These are phyloP conservation scores for Calonectria hawksworthii DNA, from an alignment of 2,329 filamentous ascomycete genomes.

Conservation along the genomic window DNA sequence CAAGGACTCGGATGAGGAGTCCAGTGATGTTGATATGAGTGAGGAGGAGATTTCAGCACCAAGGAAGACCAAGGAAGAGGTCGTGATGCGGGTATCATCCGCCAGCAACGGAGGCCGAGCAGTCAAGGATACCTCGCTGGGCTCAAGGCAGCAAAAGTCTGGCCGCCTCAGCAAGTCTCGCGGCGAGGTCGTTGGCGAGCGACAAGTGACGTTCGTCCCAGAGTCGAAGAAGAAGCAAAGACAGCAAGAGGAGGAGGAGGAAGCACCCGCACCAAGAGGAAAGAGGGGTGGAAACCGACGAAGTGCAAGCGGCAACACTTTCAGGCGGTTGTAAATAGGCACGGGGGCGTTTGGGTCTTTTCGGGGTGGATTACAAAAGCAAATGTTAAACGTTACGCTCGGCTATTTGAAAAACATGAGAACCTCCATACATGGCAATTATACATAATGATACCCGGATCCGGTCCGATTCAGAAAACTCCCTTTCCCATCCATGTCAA, in stretches of 20 bases:
- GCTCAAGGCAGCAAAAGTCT: constrained; percentile 66
- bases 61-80: constrained; percentile 51
- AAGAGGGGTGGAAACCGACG: constrained; percentile 64
- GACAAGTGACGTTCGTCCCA: constrained; percentile 81
- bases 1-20: constrained; percentile 60
- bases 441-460: constrained; percentile 50
- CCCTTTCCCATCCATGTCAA: constrained; percentile 23
- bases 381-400: constrained; percentile 37
- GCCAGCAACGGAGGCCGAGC: constrained; percentile 73
- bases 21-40: constrained; percentile 57
- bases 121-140: constrained; percentile 68
- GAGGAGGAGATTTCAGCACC: constrained; percentile 40
- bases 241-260: constrained; percentile 46
- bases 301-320: constrained; percentile 83
- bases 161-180: constrained; percentile 61
- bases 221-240: constrained; percentile 67
- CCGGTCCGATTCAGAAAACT: constrained; percentile 41
- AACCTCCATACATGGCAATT: constrained; percentile 41
- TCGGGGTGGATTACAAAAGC: constrained; percentile 35
- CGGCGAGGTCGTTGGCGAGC: constrained; percentile 71
- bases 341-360: constrained; percentile 41
- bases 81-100: constrained; percentile 78
- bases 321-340: constrained; percentile 72
- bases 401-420: constrained; percentile 41
- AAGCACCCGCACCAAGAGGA: constrained; percentile 48